Base-by-base conservation (phyloP, 2,329 filamentous ascomycete genomes). In the Aspergillus spinulosporus region DNA sequence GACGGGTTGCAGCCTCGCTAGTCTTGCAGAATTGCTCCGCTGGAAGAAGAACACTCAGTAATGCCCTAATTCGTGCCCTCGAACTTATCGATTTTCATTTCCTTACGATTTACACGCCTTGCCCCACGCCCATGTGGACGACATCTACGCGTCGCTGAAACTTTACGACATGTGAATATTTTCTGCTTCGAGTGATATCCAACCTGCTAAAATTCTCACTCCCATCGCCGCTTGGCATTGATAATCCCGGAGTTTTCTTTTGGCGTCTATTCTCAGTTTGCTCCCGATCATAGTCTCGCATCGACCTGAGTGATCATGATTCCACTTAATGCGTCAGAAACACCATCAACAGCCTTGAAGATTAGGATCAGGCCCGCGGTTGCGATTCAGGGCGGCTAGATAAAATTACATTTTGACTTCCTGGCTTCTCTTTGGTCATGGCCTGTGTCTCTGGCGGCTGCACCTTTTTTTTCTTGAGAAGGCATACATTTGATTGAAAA, bases 21-120 rank as follows among this genome's bases (percentile, higher is more conserved):
- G 89, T 73, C 80, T 99, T 64, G 87, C 92, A 14, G 92, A 96
- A 68, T 78, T 99, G 61, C 82, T 99, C 59, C 87, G 89, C 53
- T 99, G 75, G 72, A 77, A 78, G 67, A 78, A 79, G 65, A 75
- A 76, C 58, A 66, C 63, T 44, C 69, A 76, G 65, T 76, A 66
- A 69, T 51, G 47, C 34, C 32, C 44, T 56, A 42, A 36, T 28
- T 42, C 39, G 44, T 32, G 21, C 11, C 34, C 53, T 43, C 37
- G 31, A 48, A 21, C 44, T 40, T 43, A 34, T 43, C 49, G 21
- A 55, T 63, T 37, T 47, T 49, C 47, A 21, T 21, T 21, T 54
- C 48, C 54, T 45, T 46, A 62, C 51, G 58, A 65, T 65, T 59
- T 66, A 64, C 58, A 58, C 52, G 59, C 62, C 59, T 62, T 58